A percentile compares a stretch with the other conserved stretches of the same genome.
phyloP scores from a whole-genome alignment of 1,139 yeast genomes.

The Tardiomyces depauwii region DNA sequence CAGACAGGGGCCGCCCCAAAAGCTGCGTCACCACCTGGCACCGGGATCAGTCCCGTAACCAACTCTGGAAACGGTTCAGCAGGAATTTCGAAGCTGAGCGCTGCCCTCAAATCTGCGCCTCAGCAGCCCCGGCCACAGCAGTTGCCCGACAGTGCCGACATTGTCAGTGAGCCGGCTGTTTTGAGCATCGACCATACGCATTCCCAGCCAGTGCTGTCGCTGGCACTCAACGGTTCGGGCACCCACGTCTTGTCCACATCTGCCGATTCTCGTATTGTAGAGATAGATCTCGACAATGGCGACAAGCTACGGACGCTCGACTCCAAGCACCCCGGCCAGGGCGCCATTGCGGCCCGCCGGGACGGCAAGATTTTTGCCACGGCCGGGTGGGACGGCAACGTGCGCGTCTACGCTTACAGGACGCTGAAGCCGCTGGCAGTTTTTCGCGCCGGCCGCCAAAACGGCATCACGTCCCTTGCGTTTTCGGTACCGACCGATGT shows the following conservation, averaged over 20 bases:
- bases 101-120: not conserved
- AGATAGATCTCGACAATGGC: conserved; percentile 3
- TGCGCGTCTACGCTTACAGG: conserved; percentile 20
- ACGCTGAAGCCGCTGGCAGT: conserved; percentile 19
- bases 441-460: conserved; percentile 20
- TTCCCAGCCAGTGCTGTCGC: conserved; percentile 25
- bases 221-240: conserved; percentile 11
- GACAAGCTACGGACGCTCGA: conserved; percentile 6
- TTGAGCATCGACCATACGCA: conserved; percentile 17
- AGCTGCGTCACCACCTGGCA: too few relatives aligned
- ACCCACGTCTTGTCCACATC: conserved; percentile 19
- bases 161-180: conserved; percentile 2
- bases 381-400: conserved; percentile 32
- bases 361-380: conserved; percentile 23
- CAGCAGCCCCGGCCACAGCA: not conserved
- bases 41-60: too few relatives aligned
- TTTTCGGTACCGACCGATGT: conserved; percentile 11
- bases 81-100: not conserved
- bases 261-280: conserved; percentile 24
- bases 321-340: conserved; percentile 22
- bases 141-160: too few relatives aligned
- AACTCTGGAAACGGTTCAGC: not conserved
- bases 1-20: not conserved
- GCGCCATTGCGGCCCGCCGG: conserved; percentile 17
- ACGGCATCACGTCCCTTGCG: conserved; percentile 18